phyloP scores from a whole-genome alignment of 352 stramenopile genomes.

The Globisporangium uncinulatum region DNA sequence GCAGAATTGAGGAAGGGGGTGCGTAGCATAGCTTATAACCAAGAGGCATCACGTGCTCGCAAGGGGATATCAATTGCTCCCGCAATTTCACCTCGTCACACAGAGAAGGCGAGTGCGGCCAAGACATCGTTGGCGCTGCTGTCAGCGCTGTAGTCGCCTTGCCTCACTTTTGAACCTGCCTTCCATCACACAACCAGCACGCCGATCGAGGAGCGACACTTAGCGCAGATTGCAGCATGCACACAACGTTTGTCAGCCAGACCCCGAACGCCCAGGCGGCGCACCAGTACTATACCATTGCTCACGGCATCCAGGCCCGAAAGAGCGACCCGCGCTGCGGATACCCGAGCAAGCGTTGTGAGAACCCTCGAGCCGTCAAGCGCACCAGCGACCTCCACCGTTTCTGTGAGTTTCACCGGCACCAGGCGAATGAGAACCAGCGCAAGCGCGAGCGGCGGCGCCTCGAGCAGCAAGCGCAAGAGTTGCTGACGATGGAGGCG shows the following conservation, averaged over 20 bases:
- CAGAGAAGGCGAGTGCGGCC: no score
- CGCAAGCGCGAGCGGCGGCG: conserved; percentile 41
- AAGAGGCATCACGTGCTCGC: no score
- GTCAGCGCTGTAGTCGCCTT: background rate
- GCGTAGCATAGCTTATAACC: no score
- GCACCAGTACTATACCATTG: background rate
- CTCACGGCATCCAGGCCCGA: background rate
- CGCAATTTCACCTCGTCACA: no score
- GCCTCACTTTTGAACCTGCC: background rate
- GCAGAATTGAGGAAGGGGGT: background rate
- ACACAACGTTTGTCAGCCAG: background rate
- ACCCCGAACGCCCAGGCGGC: background rate
- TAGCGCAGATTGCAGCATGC: background rate
- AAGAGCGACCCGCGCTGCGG: conserved; percentile 13
- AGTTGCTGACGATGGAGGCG: conserved; percentile 7
- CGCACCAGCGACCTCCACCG: conserved; percentile 42
- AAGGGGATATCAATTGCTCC: no score
- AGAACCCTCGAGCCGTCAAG: conserved; percentile 31
- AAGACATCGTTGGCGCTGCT: no score
- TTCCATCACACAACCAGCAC: background rate
- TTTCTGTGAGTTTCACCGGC: conserved; percentile 51
- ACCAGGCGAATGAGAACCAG: conserved; percentile 70
- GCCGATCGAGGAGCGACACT: background rate
- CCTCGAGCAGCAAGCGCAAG: background rate
- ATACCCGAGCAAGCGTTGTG: conserved; percentile 37